phyloP scores from a whole-genome alignment of 352 stramenopile species.

The Phytophthora hibernalis region DNA sequence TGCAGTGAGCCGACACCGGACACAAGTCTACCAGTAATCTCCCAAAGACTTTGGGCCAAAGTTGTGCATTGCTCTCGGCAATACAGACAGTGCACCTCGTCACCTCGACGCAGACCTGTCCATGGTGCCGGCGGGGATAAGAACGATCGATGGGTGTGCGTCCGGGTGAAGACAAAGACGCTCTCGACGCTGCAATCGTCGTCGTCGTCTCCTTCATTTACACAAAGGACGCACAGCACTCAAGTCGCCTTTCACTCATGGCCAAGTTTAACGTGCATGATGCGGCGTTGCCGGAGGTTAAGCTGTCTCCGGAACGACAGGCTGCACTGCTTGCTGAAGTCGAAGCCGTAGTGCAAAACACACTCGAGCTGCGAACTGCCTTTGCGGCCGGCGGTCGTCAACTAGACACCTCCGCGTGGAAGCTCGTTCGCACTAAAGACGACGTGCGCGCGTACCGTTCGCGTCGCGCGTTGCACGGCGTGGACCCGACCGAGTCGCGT shows the following conservation, averaged over 20 bases:
- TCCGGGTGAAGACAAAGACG: constrained; percentile 17
- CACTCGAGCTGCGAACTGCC: constrained; percentile 40
- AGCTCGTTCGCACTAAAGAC: constrained; percentile 50
- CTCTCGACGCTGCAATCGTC: constrained; percentile 12
- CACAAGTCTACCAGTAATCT: no score
- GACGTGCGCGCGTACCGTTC: constrained; percentile 48
- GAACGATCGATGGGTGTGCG: constrained; percentile 31
- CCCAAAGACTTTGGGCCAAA: constrained; percentile 3
- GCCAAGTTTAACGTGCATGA: constrained; percentile 52
- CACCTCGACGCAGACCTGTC: constrained; percentile 19
- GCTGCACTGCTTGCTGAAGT: constrained; percentile 36
- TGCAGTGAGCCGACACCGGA: no score
- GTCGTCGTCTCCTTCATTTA: constrained; percentile 33
- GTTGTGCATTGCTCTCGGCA: neutral
- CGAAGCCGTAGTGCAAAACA: constrained; percentile 42
- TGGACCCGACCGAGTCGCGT: constrained; percentile 25
- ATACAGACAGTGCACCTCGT: constrained; percentile 24
- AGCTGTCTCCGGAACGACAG: constrained; percentile 31
- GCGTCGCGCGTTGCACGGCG: constrained; percentile 39
- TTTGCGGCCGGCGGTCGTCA: constrained; percentile 41
- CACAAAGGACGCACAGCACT: constrained; percentile 32
- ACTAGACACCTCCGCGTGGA: constrained; percentile 47
- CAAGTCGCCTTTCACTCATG: constrained; percentile 34
- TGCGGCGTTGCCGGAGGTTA: constrained; percentile 36
- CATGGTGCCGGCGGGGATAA: constrained; percentile 31